A percentile compares a stretch with the other conserved stretches of the same genome.
phyloP scores from a whole-genome alignment of 805 yeast genomes.

The Wickerhamiella vanderwaltii region DNA sequence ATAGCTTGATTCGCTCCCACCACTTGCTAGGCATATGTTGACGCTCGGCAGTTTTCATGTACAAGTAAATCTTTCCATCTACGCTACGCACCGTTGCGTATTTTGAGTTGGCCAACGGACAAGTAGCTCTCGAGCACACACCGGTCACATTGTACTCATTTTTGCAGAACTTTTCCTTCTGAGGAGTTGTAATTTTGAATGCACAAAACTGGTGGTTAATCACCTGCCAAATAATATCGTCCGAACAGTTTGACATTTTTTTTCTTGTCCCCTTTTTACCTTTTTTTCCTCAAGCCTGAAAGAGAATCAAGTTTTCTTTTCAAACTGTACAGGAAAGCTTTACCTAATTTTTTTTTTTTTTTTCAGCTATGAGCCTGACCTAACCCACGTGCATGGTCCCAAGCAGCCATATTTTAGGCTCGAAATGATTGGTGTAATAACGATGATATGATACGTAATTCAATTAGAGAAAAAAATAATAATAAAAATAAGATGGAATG shows the following conservation, averaged over 20 bases:
- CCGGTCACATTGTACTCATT: constrained; percentile 96
- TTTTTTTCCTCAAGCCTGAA: neutral
- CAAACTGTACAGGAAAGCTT: neutral
- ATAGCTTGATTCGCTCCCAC: constrained; percentile 90
- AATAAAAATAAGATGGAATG: too few relatives aligned
- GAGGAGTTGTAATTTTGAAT: constrained; percentile 77
- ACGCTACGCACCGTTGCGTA: constrained; percentile 29
- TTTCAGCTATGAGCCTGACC: neutral
- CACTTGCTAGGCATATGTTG: constrained; percentile 87
- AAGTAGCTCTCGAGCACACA: constrained; percentile 80
- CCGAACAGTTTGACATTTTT: constrained; percentile 32
- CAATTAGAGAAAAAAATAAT: too few relatives aligned
- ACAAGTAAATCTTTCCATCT: constrained; percentile 32
- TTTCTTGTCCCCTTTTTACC: neutral
- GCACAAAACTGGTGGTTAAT: constrained; percentile 94
- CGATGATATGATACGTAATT: neutral
- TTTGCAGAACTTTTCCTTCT: constrained; percentile 84
- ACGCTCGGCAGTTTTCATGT: constrained; percentile 96
- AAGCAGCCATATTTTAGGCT: too few relatives aligned
- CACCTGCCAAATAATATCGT: constrained; percentile 93
- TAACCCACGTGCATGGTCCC: constrained; percentile 6
- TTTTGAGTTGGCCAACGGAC: constrained; percentile 75
- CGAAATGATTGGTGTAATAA: too few relatives aligned
- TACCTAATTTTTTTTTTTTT: constrained; percentile 1
- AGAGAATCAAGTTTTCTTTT: neutral